phyloP scores from a whole-genome alignment of 2,329 filamentous ascomycete genomes.

The Xylariaceae sp. region DNA sequence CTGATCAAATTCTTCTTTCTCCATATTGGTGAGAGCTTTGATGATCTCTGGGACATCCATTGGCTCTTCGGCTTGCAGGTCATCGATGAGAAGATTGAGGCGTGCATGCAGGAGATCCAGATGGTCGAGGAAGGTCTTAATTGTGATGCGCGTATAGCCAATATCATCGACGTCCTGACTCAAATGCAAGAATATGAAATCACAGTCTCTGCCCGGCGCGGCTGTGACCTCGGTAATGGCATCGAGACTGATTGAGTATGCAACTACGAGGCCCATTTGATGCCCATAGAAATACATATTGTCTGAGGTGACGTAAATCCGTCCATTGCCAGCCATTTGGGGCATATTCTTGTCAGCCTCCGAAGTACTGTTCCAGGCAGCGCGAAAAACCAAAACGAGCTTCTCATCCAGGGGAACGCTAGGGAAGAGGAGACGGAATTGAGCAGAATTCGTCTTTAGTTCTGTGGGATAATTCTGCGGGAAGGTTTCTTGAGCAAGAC shows the following conservation, averaged over 20 bases:
- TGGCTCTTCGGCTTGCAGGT: conserved; percentile 68
- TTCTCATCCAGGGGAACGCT: conserved; percentile 72
- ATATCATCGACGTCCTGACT: conserved; percentile 58
- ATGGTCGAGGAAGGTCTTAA: conserved; percentile 92
- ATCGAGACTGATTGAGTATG: conserved; percentile 70
- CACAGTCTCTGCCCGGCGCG: conserved; percentile 83
- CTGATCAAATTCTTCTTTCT: conserved; percentile 54
- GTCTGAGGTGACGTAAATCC: conserved; percentile 81
- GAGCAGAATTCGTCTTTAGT: conserved; percentile 80
- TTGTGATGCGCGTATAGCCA: conserved; percentile 68
- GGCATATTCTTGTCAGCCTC: conserved; percentile 41
- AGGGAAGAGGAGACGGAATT: conserved; percentile 90
- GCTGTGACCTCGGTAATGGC: conserved; percentile 85
- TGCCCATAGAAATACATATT: conserved; percentile 97
- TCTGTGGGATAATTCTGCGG: conserved; percentile 75
- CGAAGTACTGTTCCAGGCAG: conserved; percentile 67
- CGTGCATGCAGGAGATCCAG: conserved; percentile 76
- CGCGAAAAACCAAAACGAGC: conserved; percentile 85
- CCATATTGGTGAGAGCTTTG: conserved; percentile 68
- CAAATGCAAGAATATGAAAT: conserved; percentile 83
- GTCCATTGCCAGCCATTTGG: conserved; percentile 61
- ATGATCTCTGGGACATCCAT: conserved; percentile 67
- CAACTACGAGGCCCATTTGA: conserved; percentile 83
- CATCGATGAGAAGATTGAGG: conserved; percentile 79
- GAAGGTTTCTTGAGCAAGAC: conserved; percentile 51